phyloP scores from a whole-genome alignment of 139 green algal species.

The Gonium pectorale region DNA sequence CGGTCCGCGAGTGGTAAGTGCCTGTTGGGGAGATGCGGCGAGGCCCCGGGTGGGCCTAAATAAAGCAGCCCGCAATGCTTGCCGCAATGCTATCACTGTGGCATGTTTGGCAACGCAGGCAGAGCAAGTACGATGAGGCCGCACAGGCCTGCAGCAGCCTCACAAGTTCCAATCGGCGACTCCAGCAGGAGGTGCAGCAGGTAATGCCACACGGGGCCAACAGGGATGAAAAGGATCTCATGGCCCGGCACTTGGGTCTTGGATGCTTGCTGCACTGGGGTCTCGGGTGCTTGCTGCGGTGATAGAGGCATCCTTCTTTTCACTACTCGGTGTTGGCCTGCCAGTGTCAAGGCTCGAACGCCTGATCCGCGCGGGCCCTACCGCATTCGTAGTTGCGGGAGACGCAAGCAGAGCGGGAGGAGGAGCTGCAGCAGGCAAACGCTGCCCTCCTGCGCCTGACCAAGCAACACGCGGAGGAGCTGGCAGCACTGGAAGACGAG shows the following conservation, averaged over 20 bases:
- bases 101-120: not conserved
- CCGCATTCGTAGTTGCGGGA: not conserved
- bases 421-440: conserved; percentile 16
- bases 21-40: not conserved
- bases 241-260: not conserved
- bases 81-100: not conserved
- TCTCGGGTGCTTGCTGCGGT: no score
- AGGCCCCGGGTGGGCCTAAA: not conserved
- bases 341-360: no score
- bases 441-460: not conserved
- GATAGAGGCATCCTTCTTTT: no score
- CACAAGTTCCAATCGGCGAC: not conserved
- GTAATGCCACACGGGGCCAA: no score
- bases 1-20: conserved; percentile 24
- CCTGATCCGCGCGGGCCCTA: no score
- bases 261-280: not conserved
- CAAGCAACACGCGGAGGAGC: not conserved
- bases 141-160: not conserved
- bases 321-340: no score
- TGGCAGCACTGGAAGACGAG: not conserved
- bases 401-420: not conserved
- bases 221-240: not conserved
- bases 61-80: no score
- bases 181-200: not conserved
- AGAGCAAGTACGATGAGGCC: conserved; percentile 28